These are phyloP conservation scores for Rhodamnia argentea DNA, from an alignment of 345 rosid genomes.

Conservation along the genomic window DNA sequence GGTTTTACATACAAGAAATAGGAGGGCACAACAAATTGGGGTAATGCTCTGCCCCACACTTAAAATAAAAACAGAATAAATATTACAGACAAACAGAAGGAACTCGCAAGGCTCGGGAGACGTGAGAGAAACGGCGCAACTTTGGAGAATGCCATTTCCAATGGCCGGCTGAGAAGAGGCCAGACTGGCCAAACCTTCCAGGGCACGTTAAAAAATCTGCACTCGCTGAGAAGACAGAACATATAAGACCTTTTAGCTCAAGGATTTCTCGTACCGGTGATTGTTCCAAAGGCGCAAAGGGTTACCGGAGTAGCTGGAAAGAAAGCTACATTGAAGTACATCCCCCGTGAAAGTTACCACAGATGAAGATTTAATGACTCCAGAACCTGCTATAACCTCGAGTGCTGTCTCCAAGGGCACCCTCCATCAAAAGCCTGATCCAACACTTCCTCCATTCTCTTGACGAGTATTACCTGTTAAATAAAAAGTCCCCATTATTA, in stretches of 20 bases:
- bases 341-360: background rate
- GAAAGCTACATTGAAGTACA: background rate
- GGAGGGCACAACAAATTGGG: background rate
- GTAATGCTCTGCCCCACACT: background rate
- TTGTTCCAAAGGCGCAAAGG: background rate
- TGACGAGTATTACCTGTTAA: conserved; percentile 68
- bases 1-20: background rate
- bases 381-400: conserved; percentile 56
- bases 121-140: background rate
- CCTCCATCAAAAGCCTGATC: conserved; percentile 96
- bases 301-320: background rate
- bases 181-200: background rate
- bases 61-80: background rate
- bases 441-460: conserved; percentile 90
- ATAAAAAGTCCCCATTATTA: background rate
- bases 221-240: background rate
- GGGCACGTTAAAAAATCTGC: background rate
- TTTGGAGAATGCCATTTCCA: background rate
- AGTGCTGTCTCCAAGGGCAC: conserved; percentile 77
- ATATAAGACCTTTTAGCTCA: background rate
- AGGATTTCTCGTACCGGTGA: background rate
- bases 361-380: background rate
- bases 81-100: background rate
- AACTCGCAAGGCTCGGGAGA: background rate
- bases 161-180: background rate